These are phyloP conservation scores for Steccherinum ochraceum DNA, from an alignment of 768 basidiomycete species.

Conservation along the genomic window DNA sequence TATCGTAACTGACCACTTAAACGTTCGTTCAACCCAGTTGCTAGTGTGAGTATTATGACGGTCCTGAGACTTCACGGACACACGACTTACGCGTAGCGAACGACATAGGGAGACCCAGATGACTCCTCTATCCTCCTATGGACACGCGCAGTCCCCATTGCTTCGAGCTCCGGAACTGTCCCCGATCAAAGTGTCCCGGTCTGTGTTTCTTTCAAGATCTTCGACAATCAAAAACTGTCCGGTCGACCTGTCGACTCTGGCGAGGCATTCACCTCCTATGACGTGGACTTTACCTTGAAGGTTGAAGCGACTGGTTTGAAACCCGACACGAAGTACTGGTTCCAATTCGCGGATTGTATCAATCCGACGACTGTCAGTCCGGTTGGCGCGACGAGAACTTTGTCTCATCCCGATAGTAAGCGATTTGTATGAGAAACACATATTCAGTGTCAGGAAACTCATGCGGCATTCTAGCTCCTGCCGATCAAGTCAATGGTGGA, in stretches of 20 bases:
- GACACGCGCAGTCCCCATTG: conserved; percentile 43
- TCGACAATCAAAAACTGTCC: conserved; percentile 27
- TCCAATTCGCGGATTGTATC: conserved; percentile 49
- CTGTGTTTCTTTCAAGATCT: conserved; percentile 43
- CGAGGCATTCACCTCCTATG: conserved; percentile 47
- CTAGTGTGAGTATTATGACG: conserved; percentile 33
- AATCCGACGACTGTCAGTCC: conserved; percentile 36
- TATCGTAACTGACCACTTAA: background rate
- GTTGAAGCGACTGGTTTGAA: conserved; percentile 46
- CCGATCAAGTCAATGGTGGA: conserved; percentile 43
- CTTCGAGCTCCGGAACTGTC: conserved; percentile 20
- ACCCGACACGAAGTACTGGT: conserved; percentile 50
- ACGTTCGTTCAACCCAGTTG: conserved; percentile 26
- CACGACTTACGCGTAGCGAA: too few relatives aligned
- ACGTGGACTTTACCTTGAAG: conserved; percentile 57
- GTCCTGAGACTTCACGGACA: too few relatives aligned
- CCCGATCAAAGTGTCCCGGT: conserved; percentile 47
- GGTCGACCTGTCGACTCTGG: conserved; percentile 34
- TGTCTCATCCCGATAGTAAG: conserved; percentile 40
- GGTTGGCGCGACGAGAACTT: conserved; percentile 45
- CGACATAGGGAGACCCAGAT: conserved; percentile 46
- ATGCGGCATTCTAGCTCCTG: conserved; percentile 30
- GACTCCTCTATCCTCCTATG: conserved; percentile 49
- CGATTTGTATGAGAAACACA: too few relatives aligned
- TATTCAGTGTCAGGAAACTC: background rate